Conservation (phyloP, 2,329 filamentous ascomycete genomes). For the Exserohilum turcica region DNA sequence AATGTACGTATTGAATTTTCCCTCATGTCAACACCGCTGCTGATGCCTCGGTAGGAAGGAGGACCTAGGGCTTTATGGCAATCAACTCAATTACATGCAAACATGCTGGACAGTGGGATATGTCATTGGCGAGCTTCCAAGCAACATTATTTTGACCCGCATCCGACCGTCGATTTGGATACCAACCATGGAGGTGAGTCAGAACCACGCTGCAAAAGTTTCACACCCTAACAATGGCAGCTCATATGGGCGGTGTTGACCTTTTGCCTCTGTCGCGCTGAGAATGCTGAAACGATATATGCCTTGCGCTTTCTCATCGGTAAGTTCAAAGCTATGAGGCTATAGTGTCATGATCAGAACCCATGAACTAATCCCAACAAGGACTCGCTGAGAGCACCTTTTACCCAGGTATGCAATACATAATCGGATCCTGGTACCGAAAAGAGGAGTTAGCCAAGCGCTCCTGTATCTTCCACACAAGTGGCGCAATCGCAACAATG, state of each 20-base stretch:
- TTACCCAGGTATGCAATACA: slow-evolving; percentile 54
- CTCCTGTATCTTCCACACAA: slow-evolving; percentile 24
- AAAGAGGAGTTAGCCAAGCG: slow-evolving; percentile 23
- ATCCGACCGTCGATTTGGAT: slow-evolving; percentile 18
- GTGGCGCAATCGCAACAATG: slow-evolving; percentile 20
- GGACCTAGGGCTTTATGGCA: slow-evolving; percentile 29
- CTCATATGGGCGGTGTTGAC: slow-evolving; percentile 13
- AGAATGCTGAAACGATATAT: slow-evolving; percentile 12
- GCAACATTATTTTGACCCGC: slow-evolving; percentile 32
- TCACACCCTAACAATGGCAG: not conserved
- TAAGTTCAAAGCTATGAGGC: not conserved
- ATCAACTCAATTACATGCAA: slow-evolving; percentile 51
- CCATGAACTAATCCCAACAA: slow-evolving; percentile 9
- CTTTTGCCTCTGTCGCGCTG: slow-evolving; percentile 9
- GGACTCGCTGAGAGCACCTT: slow-evolving; percentile 57
- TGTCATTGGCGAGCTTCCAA: slow-evolving; percentile 44
- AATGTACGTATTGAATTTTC: slow-evolving; percentile 11
- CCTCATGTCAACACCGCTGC: accelerated
- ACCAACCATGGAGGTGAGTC: slow-evolving; percentile 13
- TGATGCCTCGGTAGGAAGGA: slow-evolving; percentile 19
- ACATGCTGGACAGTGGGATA: slow-evolving; percentile 67
- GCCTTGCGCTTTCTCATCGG: slow-evolving; percentile 20
- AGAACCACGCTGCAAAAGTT: not conserved
- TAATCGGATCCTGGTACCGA: slow-evolving; percentile 26
- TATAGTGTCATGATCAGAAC: not conserved